phyloP scores from a whole-genome alignment of 768 basidiomycete genomes.

The Phallus indusiatus region DNA sequence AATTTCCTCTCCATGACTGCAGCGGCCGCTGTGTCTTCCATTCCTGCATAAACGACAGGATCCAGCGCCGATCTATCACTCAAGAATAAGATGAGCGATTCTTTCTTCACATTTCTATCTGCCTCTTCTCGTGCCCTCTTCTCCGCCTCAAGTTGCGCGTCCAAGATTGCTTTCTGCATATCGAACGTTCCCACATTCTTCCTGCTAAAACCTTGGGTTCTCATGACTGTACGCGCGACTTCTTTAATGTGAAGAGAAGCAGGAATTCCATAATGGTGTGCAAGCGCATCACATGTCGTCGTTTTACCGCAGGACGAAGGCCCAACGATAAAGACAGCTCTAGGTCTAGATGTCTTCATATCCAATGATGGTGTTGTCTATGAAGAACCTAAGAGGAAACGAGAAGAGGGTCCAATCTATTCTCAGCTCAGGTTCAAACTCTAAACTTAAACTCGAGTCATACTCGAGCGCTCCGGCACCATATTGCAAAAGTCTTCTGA shows the following conservation, averaged over 20 bases:
- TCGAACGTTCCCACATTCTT: slow-evolving; percentile 37
- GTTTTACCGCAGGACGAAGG: slow-evolving; percentile 59
- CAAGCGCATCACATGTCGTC: slow-evolving; percentile 48
- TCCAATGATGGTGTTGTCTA: too few relatives aligned
- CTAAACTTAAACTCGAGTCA: too few relatives aligned
- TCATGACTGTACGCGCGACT: slow-evolving; percentile 53
- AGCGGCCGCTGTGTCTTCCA: slow-evolving; percentile 24
- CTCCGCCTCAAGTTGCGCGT: slow-evolving; percentile 43
- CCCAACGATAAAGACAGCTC: slow-evolving; percentile 36
- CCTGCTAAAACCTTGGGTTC: slow-evolving; percentile 41
- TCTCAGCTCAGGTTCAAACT: too few relatives aligned
- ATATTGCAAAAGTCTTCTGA: too few relatives aligned
- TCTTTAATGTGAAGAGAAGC: slow-evolving; percentile 39
- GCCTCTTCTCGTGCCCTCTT: slow-evolving; percentile 12
- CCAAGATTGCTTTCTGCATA: slow-evolving; percentile 59
- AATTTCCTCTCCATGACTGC: slow-evolving; percentile 31
- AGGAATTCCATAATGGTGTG: slow-evolving; percentile 29
- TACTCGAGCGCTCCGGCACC: too few relatives aligned
- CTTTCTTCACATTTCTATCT: slow-evolving; percentile 12
- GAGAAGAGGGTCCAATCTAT: too few relatives aligned
- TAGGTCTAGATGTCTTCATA: slow-evolving; percentile 4
- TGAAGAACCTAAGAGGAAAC: too few relatives aligned
- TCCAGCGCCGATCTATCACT: slow-evolving; percentile 61
- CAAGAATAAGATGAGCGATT: slow-evolving; percentile 28
- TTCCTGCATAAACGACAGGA: slow-evolving; percentile 47